These are phyloP conservation scores for Piromyces finnis DNA, from an alignment of 192 early-diverging fungal genomes.

Conservation along the genomic window DNA sequence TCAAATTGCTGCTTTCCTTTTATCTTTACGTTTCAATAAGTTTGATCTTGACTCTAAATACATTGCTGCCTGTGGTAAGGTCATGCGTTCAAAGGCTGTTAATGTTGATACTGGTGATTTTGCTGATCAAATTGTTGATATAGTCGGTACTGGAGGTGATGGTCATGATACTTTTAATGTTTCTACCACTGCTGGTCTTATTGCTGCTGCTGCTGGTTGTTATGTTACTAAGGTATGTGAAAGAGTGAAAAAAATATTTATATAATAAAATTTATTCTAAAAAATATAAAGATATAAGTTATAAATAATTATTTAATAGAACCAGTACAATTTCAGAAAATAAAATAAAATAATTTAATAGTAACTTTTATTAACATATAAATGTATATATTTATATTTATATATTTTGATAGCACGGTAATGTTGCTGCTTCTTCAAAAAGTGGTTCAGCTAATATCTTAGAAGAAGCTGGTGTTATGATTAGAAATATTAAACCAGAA, in stretches of 20 bases:
- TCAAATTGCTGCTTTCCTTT: conserved; percentile 77
- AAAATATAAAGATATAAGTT: no score
- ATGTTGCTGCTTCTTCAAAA: conserved; percentile 72
- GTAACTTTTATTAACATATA: no score
- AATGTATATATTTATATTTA: no score
- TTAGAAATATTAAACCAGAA: conserved; percentile 42
- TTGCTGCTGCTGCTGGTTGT: conserved; percentile 79
- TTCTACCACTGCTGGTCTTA: conserved; percentile 74
- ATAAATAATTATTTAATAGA: no score
- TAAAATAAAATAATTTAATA: no score
- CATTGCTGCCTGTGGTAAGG: conserved; percentile 59
- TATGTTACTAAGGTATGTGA: conserved; percentile 76
- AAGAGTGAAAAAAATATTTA: no score
- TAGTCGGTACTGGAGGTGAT: conserved; percentile 98
- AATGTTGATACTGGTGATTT: conserved; percentile 8
- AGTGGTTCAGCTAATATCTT: conserved; percentile 89
- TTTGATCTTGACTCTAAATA: conserved; percentile 55
- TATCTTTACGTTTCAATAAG: conserved; percentile 47
- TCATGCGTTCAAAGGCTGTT: conserved; percentile 47
- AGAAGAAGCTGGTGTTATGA: conserved; percentile 61
- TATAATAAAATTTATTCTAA: no score
- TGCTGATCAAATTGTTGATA: conserved; percentile 50
- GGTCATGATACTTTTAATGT: conserved; percentile 96
- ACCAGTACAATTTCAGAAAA: no score
- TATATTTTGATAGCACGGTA: conserved; percentile 87